Evolutionary conservation across 2,329 filamentous ascomycete species (phyloP).

Genomic region (Microsporum ferrugineum): DNA sequence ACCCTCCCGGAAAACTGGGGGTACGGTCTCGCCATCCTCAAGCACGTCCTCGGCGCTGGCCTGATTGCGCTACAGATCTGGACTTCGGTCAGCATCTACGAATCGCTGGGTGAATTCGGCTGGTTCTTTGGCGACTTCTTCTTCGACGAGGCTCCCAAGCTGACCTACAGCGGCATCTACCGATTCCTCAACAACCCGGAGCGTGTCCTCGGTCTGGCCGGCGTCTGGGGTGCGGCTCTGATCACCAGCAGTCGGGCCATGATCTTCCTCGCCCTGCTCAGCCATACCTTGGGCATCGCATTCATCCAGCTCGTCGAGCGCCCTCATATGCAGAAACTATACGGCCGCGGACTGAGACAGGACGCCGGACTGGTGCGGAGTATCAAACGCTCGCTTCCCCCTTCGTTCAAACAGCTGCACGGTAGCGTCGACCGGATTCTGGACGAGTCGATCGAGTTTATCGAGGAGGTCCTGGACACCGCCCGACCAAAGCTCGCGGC

Average conservation of each 20-base stretch:
- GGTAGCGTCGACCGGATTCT: conserved; percentile 77
- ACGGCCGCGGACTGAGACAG: conserved; percentile 68
- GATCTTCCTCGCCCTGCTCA: conserved; percentile 73
- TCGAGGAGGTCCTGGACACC: conserved; percentile 80
- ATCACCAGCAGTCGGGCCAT: conserved; percentile 84
- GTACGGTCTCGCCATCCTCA: conserved; percentile 71
- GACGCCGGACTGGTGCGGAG: conserved; percentile 90
- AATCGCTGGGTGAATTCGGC: conserved; percentile 90
- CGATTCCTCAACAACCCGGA: conserved; percentile 97
- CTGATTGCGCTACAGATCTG: conserved; percentile 80
- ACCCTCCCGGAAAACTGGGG: conserved; percentile 73
- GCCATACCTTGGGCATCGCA: conserved; percentile 70
- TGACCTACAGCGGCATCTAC: conserved; percentile 95
- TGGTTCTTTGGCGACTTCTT: conserved; percentile 99
- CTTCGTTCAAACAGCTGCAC: conserved; percentile 70
- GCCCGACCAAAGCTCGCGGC: conserved; percentile 77
- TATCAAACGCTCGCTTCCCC: conserved; percentile 73
- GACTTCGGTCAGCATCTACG: conserved; percentile 87
- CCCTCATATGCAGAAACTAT: conserved; percentile 97
- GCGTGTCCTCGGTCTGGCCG: conserved; percentile 81
- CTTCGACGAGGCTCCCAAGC: conserved; percentile 75
- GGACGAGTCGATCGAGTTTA: conserved; percentile 73
- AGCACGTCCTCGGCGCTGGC: conserved; percentile 72
- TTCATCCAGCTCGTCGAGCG: conserved; percentile 92
- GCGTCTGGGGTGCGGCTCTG: conserved; percentile 87